phyloP scores from a whole-genome alignment of 2,329 filamentous ascomycete species.

The Myriosclerotinia curreyana region DNA sequence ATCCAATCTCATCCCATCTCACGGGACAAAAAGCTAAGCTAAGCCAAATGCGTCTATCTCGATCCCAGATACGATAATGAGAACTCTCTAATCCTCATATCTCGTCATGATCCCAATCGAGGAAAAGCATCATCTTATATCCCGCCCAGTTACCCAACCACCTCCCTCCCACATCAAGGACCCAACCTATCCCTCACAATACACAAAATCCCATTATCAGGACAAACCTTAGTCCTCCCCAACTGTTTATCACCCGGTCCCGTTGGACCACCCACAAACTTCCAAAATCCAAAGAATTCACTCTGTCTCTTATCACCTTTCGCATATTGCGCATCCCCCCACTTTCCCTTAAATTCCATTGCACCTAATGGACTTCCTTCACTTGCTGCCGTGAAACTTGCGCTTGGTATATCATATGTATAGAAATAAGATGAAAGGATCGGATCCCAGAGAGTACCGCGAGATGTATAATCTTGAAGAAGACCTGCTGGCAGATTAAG shows the following conservation, averaged over 20 bases:
- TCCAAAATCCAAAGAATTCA: constrained; percentile 46
- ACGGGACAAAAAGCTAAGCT: background rate
- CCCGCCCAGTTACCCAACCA: background rate
- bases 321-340: constrained; percentile 61
- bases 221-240: constrained; percentile 55
- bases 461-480: constrained; percentile 53
- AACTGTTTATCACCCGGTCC: constrained; percentile 60
- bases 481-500: constrained; percentile 54
- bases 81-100: background rate
- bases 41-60: background rate
- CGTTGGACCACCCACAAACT: constrained; percentile 57
- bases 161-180: constrained; percentile 24
- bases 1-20: background rate
- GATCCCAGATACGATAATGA: background rate
- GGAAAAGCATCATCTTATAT: background rate
- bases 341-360: constrained; percentile 55
- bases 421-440: constrained; percentile 54
- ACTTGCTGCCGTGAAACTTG: constrained; percentile 31
- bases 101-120: no score
- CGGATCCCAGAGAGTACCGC: constrained; percentile 60
- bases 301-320: constrained; percentile 43
- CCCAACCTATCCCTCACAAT: constrained; percentile 33
- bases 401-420: constrained; percentile 45
- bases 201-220: constrained; percentile 42
- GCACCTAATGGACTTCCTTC: constrained; percentile 49